Conservation (phyloP, 2,329 filamentous ascomycete genomes). For the Penicillium sp. region DNA sequence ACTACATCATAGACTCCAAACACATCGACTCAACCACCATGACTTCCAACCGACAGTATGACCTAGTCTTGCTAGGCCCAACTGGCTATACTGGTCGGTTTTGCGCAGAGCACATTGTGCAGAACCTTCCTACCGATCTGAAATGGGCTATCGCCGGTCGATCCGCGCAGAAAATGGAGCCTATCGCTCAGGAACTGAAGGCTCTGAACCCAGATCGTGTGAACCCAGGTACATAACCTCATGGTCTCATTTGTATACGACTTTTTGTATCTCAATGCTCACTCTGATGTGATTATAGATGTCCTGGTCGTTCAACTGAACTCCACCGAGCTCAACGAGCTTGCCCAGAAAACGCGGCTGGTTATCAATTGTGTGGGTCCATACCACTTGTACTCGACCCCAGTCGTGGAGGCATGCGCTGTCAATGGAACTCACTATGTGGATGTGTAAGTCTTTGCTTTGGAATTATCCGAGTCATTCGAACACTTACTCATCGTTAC, state of each 20-base stretch:
- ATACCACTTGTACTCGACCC: conserved; percentile 64
- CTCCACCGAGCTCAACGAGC: conserved; percentile 49
- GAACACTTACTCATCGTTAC: conserved; percentile 8
- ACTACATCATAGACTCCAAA: conserved; percentile 4
- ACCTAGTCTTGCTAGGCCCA: conserved; percentile 66
- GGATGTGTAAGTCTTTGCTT: conserved; percentile 51
- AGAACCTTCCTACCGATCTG: conserved; percentile 68
- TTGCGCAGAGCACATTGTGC: conserved; percentile 72
- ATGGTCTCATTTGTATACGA: neutral
- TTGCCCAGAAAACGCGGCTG: conserved; percentile 58
- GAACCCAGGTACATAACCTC: conserved; percentile 59
- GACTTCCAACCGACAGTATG: conserved; percentile 55
- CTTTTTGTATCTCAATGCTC: neutral
- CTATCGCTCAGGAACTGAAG: conserved; percentile 66
- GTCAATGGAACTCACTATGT: conserved; percentile 66
- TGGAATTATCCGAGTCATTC: neutral
- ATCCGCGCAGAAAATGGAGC: conserved; percentile 71
- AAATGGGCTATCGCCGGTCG: conserved; percentile 89
- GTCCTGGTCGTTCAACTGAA: conserved; percentile 51
- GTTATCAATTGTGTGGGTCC: conserved; percentile 64
- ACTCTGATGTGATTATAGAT: conserved; percentile 31
- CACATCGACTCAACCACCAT: conserved; percentile 27
- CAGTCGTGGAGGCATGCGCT: conserved; percentile 64
- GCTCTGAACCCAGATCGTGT: conserved; percentile 66
- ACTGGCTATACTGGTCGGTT: conserved; percentile 82